Evolutionary conservation across 257 asterid species (phyloP).

Genomic region (Buddleja alternifolia): DNA sequence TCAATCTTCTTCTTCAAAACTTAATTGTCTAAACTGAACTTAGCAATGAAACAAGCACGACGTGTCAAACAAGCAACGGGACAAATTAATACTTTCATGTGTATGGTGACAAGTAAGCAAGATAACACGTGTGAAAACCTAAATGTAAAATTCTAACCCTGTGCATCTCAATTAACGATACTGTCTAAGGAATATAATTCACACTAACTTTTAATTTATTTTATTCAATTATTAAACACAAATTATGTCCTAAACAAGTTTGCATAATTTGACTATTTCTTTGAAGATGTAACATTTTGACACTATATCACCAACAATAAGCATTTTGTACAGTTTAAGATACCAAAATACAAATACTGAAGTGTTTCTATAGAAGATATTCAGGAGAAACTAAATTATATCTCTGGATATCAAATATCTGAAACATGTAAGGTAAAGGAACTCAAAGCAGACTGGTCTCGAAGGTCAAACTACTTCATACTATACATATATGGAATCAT

Average conservation of each 20-base stretch:
- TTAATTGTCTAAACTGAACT: slow-evolving; percentile 20
- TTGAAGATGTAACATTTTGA: slow-evolving; percentile 1
- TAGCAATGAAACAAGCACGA: too few species aligned
- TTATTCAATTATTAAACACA: slow-evolving; percentile 2
- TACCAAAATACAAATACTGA: background rate
- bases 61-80: too few species aligned
- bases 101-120: slow-evolving; percentile 21
- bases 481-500: background rate
- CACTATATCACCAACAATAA: background rate
- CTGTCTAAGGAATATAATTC: slow-evolving; percentile 16
- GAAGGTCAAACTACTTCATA: slow-evolving; percentile 10
- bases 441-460: background rate
- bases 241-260: background rate
- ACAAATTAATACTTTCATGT: slow-evolving; percentile 23
- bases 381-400: background rate
- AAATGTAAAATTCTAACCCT: background rate
- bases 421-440: slow-evolving; percentile 6
- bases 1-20: slow-evolving; percentile 16
- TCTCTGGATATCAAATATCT: slow-evolving; percentile 1
- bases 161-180: slow-evolving; percentile 11
- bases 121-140: slow-evolving; percentile 26
- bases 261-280: background rate
- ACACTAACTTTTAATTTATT: slow-evolving; percentile 15
- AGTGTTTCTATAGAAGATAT: background rate
- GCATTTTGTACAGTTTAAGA: background rate